Percentiles rank a stretch among this genome's conserved stretches.
phyloP scores from a whole-genome alignment of 169 alveolate genomes.

The Hepatocystis sp. region DNA sequence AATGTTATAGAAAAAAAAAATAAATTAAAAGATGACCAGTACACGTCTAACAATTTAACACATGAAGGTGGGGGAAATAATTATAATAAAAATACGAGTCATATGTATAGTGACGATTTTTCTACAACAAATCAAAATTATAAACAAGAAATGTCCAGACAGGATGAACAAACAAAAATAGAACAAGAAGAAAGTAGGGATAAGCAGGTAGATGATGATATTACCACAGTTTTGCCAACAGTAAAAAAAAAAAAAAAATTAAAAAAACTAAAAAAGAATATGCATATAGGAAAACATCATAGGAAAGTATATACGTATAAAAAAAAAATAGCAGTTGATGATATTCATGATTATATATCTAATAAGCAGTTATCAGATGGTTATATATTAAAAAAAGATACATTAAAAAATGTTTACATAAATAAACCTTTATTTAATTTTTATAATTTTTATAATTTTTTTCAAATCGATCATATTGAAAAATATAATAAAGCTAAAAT shows the following conservation, averaged over 20 bases:
- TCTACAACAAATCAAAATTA: too few relatives aligned
- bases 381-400: constrained; percentile 59
- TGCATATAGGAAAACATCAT: constrained; percentile 71
- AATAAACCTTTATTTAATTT: constrained; percentile 73
- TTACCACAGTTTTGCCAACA: too few relatives aligned
- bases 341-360: constrained; percentile 36
- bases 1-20: too few relatives aligned
- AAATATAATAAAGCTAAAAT: constrained; percentile 68
- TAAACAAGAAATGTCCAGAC: too few relatives aligned
- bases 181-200: background rate
- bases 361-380: constrained; percentile 44
- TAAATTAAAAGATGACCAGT: too few relatives aligned
- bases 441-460: constrained; percentile 66
- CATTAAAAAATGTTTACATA: constrained; percentile 68
- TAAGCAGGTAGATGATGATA: too few relatives aligned
- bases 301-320: constrained; percentile 58
- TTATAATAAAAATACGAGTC: too few relatives aligned
- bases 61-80: too few relatives aligned
- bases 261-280: constrained; percentile 62
- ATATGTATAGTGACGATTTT: too few relatives aligned
- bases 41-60: too few relatives aligned
- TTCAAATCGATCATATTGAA: constrained; percentile 75
- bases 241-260: constrained; percentile 50
- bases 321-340: constrained; percentile 45
- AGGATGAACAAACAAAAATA: background rate